phyloP scores from a whole-genome alignment of 169 alveolate species.

The Eimeria necatrix region DNA sequence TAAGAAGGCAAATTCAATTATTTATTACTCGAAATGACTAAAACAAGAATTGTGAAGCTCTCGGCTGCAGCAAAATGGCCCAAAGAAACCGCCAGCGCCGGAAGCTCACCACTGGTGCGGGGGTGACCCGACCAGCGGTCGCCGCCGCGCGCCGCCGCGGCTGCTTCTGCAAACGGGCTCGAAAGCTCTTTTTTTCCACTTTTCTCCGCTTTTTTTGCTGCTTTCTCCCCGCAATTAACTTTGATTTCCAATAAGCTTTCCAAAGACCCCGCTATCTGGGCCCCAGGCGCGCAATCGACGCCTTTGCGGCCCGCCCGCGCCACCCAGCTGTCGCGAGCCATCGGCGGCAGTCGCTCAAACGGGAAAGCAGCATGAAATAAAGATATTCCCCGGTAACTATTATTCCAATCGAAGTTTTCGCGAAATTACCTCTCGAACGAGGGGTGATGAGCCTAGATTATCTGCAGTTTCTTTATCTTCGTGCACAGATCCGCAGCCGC shows the following conservation, averaged over 20 bases:
- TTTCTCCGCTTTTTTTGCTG: neutral
- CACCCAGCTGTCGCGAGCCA: no score
- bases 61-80: neutral
- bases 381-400: no score
- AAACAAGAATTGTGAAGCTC: slow-evolving; percentile 17
- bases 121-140: neutral
- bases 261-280: neutral
- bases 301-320: no score
- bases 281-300: no score
- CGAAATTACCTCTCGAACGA: no score
- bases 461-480: no score
- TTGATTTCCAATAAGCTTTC: neutral
- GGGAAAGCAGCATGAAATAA: no score
- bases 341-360: no score
- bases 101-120: neutral
- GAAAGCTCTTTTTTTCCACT: neutral
- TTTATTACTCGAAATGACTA: neutral
- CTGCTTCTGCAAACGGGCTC: neutral
- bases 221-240: neutral
- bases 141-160: neutral
- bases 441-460: no score
- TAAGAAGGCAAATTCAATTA: neutral
- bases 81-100: no score
- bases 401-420: no score
- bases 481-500: no score